These are phyloP conservation scores for Trifolium repens DNA, from an alignment of 306 rosid species.

Conservation along the genomic window DNA sequence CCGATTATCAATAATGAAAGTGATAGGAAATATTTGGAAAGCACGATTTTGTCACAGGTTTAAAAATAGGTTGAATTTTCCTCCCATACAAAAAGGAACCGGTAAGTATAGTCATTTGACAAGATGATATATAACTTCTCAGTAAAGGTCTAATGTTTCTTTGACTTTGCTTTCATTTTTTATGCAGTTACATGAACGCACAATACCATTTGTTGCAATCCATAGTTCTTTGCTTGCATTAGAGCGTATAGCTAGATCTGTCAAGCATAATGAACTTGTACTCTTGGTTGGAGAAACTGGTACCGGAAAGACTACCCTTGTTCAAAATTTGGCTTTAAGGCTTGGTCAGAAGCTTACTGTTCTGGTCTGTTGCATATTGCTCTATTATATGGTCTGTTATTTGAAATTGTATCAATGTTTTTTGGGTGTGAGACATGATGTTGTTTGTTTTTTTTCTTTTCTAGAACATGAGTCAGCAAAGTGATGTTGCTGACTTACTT, in stretches of 20 bases:
- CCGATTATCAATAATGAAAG: conserved; percentile 73
- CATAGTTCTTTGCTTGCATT: conserved; percentile 75
- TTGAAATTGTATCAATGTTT: conserved; percentile 4
- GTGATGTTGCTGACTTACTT: conserved; percentile 83
- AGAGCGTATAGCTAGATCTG: conserved; percentile 84
- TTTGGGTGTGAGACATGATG: conserved; percentile 23
- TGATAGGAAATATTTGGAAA: conserved; percentile 71
- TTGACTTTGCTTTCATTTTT: conserved; percentile 38
- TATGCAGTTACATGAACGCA: conserved; percentile 54
- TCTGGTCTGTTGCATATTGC: conserved; percentile 60
- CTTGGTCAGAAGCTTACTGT: conserved; percentile 90
- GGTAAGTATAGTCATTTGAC: conserved; percentile 53
- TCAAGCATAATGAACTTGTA: conserved; percentile 84
- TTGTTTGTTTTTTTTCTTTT: conserved; percentile 8
- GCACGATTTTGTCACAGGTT: conserved; percentile 53
- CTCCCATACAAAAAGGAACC: conserved; percentile 52
- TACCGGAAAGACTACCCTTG: conserved; percentile 95
- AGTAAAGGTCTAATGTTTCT: neutral
- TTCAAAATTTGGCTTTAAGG: conserved; percentile 85
- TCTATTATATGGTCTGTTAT: conserved; percentile 1
- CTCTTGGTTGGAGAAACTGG: conserved; percentile 99
- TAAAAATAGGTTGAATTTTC: conserved; percentile 77
- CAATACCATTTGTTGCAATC: conserved; percentile 73
- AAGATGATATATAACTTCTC: neutral
- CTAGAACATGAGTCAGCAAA: conserved; percentile 97